Conservation (phyloP, 2,329 filamentous ascomycete genomes). For the Colletotrichum sp. region DNA sequence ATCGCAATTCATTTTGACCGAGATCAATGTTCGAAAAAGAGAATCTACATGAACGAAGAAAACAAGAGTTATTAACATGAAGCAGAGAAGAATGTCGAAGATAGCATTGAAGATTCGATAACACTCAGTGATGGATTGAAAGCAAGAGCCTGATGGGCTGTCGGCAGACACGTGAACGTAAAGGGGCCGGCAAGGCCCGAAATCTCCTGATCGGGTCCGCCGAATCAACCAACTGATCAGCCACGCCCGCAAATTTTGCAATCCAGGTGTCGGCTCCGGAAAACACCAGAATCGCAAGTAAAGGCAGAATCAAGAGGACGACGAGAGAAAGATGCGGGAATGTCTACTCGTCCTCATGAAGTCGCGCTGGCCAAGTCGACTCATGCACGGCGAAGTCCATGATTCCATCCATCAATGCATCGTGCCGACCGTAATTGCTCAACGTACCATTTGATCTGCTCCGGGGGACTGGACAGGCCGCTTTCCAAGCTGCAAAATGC, state of each 20-base stretch:
- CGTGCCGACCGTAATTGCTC: background rate
- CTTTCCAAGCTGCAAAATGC: background rate
- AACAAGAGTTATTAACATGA: background rate
- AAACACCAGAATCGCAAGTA: background rate
- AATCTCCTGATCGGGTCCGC: background rate
- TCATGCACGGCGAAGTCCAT: background rate
- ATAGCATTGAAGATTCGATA: background rate
- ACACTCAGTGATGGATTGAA: rapidly evolving
- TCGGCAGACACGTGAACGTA: background rate
- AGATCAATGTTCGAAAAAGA: rapidly evolving
- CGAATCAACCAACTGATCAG: background rate
- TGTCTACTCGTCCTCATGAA: background rate
- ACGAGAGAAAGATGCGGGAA: background rate
- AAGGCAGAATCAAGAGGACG: background rate
- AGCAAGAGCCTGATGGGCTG: rapidly evolving
- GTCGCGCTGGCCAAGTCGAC: background rate
- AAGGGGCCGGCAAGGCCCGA: background rate
- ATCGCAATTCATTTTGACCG: too few relatives aligned
- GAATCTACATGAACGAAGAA: background rate
- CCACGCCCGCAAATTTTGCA: background rate
- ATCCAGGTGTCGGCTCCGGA: background rate
- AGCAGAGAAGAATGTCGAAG: rapidly evolving
- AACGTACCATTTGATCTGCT: background rate
- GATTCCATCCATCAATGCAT: background rate
- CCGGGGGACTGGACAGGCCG: background rate